Conservation (phyloP, 495 filamentous ascomycete genomes). For the Tuber calosporum region DNA sequence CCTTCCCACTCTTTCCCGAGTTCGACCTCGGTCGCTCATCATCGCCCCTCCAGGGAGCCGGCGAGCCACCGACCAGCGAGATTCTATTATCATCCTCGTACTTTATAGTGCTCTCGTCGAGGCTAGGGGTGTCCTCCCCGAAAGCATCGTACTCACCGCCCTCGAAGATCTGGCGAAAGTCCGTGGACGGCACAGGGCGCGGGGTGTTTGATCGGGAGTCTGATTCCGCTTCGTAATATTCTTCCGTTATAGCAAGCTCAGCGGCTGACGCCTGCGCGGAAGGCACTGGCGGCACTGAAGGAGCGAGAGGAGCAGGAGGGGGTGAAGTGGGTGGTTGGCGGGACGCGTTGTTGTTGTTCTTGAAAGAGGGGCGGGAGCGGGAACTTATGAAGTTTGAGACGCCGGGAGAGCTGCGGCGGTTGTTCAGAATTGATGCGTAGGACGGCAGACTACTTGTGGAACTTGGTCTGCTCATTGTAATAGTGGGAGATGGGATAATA, state of each 20-base stretch:
- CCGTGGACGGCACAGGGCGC: constrained; percentile 15
- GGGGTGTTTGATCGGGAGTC: constrained; percentile 6
- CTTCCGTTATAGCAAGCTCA: background rate
- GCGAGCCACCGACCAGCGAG: constrained; percentile 20
- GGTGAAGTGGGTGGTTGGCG: constrained; percentile 9
- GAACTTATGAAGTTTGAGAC: constrained; percentile 24
- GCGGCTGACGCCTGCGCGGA: background rate
- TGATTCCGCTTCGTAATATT: constrained; percentile 1
- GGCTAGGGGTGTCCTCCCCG: constrained; percentile 29
- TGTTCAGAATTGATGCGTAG: constrained; percentile 14
- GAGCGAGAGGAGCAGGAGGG: background rate
- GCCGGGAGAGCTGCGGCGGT: constrained; percentile 21
- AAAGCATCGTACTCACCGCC: constrained; percentile 29
- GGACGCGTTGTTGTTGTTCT: constrained; percentile 12
- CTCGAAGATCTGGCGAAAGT: constrained; percentile 32
- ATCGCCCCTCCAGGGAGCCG: constrained; percentile 23
- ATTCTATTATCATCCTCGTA: constrained; percentile 23
- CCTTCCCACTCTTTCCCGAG: constrained; percentile 18
- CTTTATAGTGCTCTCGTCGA: constrained; percentile 27
- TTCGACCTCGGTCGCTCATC: constrained; percentile 9
- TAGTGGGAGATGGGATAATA: background rate
- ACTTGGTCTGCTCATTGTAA: constrained; percentile 23
- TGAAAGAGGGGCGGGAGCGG: constrained; percentile 18
- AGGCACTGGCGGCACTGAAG: background rate
- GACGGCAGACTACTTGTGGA: constrained; percentile 23